A percentile compares a stretch with the other conserved stretches of the same genome.
phyloP scores from a whole-genome alignment of 2,329 filamentous ascomycete genomes.

The Aspergillus arachidicola region DNA sequence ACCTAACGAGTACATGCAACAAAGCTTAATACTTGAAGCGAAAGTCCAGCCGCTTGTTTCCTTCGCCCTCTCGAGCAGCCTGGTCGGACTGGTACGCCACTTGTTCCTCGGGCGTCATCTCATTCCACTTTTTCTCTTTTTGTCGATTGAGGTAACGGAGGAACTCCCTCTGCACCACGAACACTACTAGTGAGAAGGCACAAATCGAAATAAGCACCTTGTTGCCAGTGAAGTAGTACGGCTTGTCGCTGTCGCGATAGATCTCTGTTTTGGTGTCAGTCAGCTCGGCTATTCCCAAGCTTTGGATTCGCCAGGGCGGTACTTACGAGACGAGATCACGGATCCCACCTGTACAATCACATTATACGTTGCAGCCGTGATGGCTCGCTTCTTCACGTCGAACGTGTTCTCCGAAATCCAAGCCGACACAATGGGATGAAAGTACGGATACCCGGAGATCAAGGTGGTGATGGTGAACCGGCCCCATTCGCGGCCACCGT shows the following conservation, averaged over 20 bases:
- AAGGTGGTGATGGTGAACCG: slow-evolving; percentile 54
- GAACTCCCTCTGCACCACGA: slow-evolving; percentile 51
- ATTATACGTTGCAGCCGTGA: slow-evolving; percentile 36
- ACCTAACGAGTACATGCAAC: neutral
- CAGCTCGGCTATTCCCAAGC: neutral
- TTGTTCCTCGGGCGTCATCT: slow-evolving; percentile 50
- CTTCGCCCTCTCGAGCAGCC: slow-evolving; percentile 49
- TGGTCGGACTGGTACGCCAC: slow-evolving; percentile 51
- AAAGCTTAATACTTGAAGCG: slow-evolving; percentile 49
- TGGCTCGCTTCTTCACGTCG: slow-evolving; percentile 33
- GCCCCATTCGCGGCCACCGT: slow-evolving; percentile 49
- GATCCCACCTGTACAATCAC: slow-evolving; percentile 36
- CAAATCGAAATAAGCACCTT: slow-evolving; percentile 56
- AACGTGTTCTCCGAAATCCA: slow-evolving; percentile 34
- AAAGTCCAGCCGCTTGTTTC: slow-evolving; percentile 56
- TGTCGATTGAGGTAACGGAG: slow-evolving; percentile 52
- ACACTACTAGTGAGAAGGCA: slow-evolving; percentile 49
- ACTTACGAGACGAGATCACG: slow-evolving; percentile 33
- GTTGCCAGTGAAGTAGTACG: slow-evolving; percentile 59
- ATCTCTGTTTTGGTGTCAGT: slow-evolving; percentile 40
- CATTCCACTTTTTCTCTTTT: slow-evolving; percentile 52
- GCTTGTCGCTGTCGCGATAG: slow-evolving; percentile 53
- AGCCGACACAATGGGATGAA: slow-evolving; percentile 50
- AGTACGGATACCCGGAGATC: slow-evolving; percentile 57
- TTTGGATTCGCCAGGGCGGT: neutral